Conservation (phyloP, 2,329 filamentous ascomycete genomes). For the Pleomassaria siparia region DNA sequence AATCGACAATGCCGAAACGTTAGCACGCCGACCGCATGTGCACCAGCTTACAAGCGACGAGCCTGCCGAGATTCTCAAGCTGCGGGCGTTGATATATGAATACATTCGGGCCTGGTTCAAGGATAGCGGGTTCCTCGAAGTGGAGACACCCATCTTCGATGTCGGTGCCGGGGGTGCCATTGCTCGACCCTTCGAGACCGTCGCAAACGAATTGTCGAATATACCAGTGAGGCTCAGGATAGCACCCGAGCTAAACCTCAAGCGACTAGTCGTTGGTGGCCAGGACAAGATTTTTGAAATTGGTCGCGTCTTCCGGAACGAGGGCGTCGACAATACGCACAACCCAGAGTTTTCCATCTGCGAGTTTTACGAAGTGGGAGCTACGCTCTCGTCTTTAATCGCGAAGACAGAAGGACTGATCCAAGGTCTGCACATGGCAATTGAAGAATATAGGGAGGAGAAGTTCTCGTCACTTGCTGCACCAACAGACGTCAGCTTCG, state of each 20-base stretch:
- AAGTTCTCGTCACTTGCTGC: constrained; percentile 37
- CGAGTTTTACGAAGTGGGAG: constrained; percentile 92
- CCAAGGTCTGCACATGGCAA: constrained; percentile 29
- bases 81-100: constrained; percentile 74
- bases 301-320: constrained; percentile 88
- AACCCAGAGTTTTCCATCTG: constrained; percentile 98
- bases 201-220: constrained; percentile 72
- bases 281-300: constrained; percentile 92
- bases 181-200: constrained; percentile 82
- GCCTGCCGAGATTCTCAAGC: constrained; percentile 67
- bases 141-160: constrained; percentile 86
- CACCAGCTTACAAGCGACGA: constrained; percentile 78
- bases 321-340: constrained; percentile 72
- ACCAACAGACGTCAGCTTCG: constrained; percentile 59
- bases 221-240: constrained; percentile 78
- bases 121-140: constrained; percentile 74
- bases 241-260: constrained; percentile 93
- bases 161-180: constrained; percentile 82
- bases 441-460: constrained; percentile 49
- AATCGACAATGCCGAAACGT: constrained; percentile 70
- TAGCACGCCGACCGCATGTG: constrained; percentile 76
- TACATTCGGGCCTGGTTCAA: constrained; percentile 74
- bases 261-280: constrained; percentile 85
- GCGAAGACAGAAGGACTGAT: constrained; percentile 73
- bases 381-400: constrained; percentile 74